phyloP scores from a whole-genome alignment of 2,329 filamentous ascomycete genomes.

The Arthrinium phaeospermum region DNA sequence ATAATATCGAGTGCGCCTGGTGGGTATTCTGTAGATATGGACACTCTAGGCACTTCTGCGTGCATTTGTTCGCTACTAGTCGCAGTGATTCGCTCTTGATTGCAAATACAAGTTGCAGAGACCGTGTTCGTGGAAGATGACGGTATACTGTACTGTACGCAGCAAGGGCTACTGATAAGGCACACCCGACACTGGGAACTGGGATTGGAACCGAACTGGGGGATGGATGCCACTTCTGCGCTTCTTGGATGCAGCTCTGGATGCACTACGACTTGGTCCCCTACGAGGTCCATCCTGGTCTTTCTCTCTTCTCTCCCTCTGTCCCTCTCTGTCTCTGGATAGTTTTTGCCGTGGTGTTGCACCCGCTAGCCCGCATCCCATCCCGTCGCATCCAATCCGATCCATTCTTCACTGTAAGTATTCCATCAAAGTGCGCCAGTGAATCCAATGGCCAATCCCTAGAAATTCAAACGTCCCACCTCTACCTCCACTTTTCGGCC shows the following conservation, averaged over 20 bases:
- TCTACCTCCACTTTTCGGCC: conserved; percentile 8
- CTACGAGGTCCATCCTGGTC: background rate
- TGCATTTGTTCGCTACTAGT: background rate
- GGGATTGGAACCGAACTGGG: background rate
- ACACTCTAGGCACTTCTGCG: background rate
- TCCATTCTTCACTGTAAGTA: background rate
- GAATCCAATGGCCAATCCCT: conserved; percentile 14
- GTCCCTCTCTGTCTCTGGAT: background rate
- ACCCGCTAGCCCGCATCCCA: conserved; percentile 14
- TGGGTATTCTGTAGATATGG: background rate
- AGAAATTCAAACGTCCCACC: conserved; percentile 10
- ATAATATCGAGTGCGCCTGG: background rate
- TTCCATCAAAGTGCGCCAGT: background rate
- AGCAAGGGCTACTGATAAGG: background rate
- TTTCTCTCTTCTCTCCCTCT: background rate
- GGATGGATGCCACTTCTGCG: background rate
- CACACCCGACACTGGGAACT: background rate
- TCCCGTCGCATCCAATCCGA: conserved; percentile 9
- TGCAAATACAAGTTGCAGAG: background rate
- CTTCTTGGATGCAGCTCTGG: background rate
- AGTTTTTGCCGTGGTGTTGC: conserved; percentile 5
- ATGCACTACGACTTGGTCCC: background rate
- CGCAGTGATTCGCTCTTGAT: background rate
- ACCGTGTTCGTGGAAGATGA: too few relatives aligned
- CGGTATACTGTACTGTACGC: background rate